Evolutionary conservation across 23 red algal species (phyloP).

Genomic region (Cyanidiococcus yangmingshanensis): DNA sequence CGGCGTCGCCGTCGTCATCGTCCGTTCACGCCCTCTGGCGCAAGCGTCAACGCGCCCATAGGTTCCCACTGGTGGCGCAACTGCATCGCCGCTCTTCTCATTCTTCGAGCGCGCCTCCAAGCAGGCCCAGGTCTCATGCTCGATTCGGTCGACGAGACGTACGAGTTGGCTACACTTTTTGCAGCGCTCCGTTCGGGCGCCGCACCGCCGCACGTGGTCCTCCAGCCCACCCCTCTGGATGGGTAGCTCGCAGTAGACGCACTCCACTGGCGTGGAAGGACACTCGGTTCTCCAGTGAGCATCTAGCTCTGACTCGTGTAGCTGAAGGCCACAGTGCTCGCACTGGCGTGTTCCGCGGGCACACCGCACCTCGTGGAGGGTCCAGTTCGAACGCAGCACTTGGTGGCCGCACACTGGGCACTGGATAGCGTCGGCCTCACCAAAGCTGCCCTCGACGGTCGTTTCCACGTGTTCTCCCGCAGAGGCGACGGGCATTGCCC

Average conservation of each 20-base stretch:
- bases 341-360: not conserved
- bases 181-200: conserved; percentile 4
- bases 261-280: not conserved
- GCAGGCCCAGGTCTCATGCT: not conserved
- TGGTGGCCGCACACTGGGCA: not conserved
- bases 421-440: not conserved
- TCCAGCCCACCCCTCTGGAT: not conserved
- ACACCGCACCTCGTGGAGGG: not conserved
- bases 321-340: not conserved
- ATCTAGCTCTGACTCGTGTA: conserved; percentile 13
- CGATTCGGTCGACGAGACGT: not conserved
- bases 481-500: too few species aligned
- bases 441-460: too few species aligned
- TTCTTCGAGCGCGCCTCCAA: not conserved
- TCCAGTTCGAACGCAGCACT: conserved; percentile 2
- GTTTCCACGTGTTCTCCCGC: too few species aligned
- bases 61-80: not conserved
- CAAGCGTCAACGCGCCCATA: not conserved
- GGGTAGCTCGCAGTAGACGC: conserved; percentile 10
- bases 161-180: not conserved
- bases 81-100: not conserved
- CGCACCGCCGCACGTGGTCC: not conserved
- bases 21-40: too few species aligned
- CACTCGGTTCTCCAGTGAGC: not conserved
- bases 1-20: not conserved